Conservation (phyloP, 2,329 filamentous ascomycete species). For the Aureobasidium musti region DNA sequence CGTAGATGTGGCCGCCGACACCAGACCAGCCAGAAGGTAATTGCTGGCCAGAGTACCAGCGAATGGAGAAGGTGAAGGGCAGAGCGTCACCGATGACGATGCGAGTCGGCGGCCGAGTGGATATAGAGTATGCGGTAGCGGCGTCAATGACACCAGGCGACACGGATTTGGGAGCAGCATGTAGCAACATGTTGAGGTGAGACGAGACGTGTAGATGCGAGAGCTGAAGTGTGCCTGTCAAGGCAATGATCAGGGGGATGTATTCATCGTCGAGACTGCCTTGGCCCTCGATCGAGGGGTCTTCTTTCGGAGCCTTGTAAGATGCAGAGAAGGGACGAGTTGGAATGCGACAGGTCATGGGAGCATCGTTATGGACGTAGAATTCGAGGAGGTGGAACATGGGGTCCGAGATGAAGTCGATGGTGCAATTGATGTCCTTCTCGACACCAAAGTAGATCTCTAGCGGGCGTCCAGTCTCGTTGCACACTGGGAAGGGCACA, state of each 20-base stretch:
- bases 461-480: slow-evolving; percentile 80
- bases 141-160: slow-evolving; percentile 78
- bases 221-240: slow-evolving; percentile 84
- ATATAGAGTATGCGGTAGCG: slow-evolving; percentile 79
- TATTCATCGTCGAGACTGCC: slow-evolving; percentile 53
- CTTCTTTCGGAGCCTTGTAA: slow-evolving; percentile 40
- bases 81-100: slow-evolving; percentile 86
- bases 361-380: slow-evolving; percentile 96
- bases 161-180: slow-evolving; percentile 58
- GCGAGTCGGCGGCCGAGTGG: slow-evolving; percentile 55
- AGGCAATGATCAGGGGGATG: slow-evolving; percentile 82
- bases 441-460: slow-evolving; percentile 85
- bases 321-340: slow-evolving; percentile 63
- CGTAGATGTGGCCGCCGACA: slow-evolving; percentile 54
- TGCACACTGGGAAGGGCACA: slow-evolving; percentile 86
- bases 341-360: slow-evolving; percentile 85
- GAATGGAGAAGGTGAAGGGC: slow-evolving; percentile 74
- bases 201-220: slow-evolving; percentile 90
- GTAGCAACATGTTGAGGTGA: slow-evolving; percentile 84
- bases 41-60: slow-evolving; percentile 79
- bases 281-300: slow-evolving; percentile 37
- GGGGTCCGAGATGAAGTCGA: slow-evolving; percentile 72
- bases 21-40: slow-evolving; percentile 62
- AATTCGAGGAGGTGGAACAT: slow-evolving; percentile 93
- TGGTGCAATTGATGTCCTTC: slow-evolving; percentile 78